A percentile compares a stretch with the other conserved stretches of the same genome.
phyloP scores from a whole-genome alignment of 2,329 filamentous ascomycete genomes.

The Penicillium crustosum region DNA sequence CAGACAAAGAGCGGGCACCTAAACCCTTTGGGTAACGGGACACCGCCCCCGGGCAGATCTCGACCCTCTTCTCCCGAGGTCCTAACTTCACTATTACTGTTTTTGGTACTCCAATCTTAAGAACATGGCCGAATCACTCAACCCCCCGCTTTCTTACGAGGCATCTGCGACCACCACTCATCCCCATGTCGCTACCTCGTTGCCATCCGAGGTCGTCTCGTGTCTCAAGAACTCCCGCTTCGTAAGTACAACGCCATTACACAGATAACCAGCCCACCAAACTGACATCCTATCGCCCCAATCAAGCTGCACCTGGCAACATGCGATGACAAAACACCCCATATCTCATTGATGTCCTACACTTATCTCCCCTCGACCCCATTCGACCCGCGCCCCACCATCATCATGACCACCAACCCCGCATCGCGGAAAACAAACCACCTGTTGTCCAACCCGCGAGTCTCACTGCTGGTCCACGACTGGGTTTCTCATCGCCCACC shows the following conservation, averaged over 20 bases:
- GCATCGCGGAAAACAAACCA: constrained; percentile 72
- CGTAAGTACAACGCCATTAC: constrained; percentile 53
- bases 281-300: background rate
- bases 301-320: constrained; percentile 89
- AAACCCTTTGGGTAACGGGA: constrained; percentile 1
- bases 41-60: constrained; percentile 18
- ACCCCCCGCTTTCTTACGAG: constrained; percentile 72
- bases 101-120: constrained; percentile 1
- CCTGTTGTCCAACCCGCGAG: constrained; percentile 77
- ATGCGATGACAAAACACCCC: constrained; percentile 76
- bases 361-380: constrained; percentile 85
- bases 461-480: constrained; percentile 94
- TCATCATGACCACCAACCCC: constrained; percentile 88
- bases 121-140: constrained; percentile 49
- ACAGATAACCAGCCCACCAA: background rate
- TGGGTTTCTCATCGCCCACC: constrained; percentile 94
- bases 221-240: constrained; percentile 95
- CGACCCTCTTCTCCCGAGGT: background rate
- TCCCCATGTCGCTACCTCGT: constrained; percentile 64
- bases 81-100: constrained; percentile 6
- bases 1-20: background rate
- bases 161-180: constrained; percentile 72
- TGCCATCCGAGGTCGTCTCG: constrained; percentile 82
- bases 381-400: constrained; percentile 69
- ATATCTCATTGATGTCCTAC: constrained; percentile 98